Evolutionary conservation across 768 basidiomycete genomes (phyloP), one percentile per base, ranked within the genome.

Genomic region (Boletus rubropictus): DNA sequence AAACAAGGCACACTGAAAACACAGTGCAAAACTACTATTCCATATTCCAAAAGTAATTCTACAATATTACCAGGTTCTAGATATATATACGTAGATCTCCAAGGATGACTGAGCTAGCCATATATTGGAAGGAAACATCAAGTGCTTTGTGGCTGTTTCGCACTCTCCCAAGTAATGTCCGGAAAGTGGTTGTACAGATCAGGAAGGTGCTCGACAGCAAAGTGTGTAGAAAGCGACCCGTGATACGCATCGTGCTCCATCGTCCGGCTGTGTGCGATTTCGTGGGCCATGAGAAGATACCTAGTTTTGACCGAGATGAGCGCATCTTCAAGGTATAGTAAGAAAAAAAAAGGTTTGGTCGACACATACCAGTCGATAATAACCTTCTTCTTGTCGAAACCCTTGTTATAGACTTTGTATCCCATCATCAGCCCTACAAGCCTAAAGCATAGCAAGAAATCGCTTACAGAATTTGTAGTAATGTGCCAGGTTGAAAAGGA

Each of bases 241-340:
- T 62, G 61, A 27, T 64, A 48, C 39, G 61, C 61, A 4, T 64
- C 57, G 10, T 64, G 62, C 17, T 59, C 56, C 44, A 51, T 41
- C 0, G 53, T 46, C 11, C 43, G 38, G 9, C 60, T 57, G 47
- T 63, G 63, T 14, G 62, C 63, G 6, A 63, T 52, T 42, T 63
- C 62, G 14, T 63, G 62, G 2, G 53, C 60, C 50, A 65, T 60
- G 3, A 63, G 57, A 25, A 65, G 56, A 27, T 55, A 63, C 62
- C 62, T 63, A 17, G 11, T 42, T 33, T 7, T n/a, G n/a, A n/a
- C n/a, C n/a, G 20, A 25, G 24, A 25, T 6, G 24, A n/a, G n/a
- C n/a, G n/a, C n/a, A n/a, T n/a, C n/a, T n/a, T n/a, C n/a, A n/a
- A n/a, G n/a, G n/a, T n/a, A 25, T 25, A 25, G 8, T 8, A 25